Base-by-base conservation (phyloP, 2,329 filamentous ascomycete genomes). In the Sclerotinia sclerotiorum region DNA sequence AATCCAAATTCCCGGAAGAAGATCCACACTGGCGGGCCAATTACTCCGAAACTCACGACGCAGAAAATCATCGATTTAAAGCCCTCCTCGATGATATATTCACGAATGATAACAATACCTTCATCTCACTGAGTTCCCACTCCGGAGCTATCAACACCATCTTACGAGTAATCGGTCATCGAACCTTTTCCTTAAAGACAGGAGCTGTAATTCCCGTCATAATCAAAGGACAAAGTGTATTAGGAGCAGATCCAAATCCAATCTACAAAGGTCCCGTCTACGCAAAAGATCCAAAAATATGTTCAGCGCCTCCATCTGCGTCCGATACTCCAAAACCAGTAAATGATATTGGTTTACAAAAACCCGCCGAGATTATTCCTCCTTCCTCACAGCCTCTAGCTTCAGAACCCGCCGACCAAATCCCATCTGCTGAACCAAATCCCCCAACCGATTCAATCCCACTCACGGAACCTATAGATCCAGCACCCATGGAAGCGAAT, bases 171-270 rank as follows among this genome's bases (percentile, higher is more conserved):
- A 78, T 91, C 5, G 83, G 84, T 63, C 89, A 92, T 73, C 83
- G 84, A n/a, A 71, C 78, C 1, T 92, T 91, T 74, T 77, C 79
- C 1, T 79, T 92, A 17, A 81, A 82, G n/a, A 92, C 90, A 0
- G 89, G 90, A 11, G 85, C 88, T 70, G 85, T 88, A 10, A 89
- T 92, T 42, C 88, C 90, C 0, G 87, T 90, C 2, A 81, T 92
- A 1, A 85, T 92, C 35, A 87, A 84, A 77, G 87, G 84, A 0
- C 82, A 85, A 71, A 83, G 76, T 13, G 56, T 82, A 27, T 17
- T 54, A 32, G 72, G 74, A 3, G 29, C 27, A 8, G 5, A 66
- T 17, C 73, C 74, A 4, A 39, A 46, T 19, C 66, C 66, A 8
- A 21, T 54, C 8, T 67, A 67, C 19, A 61, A 49, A 11, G 65